Base-by-base conservation (phyloP, 2,329 filamentous ascomycete genomes). In the Cadophora malorum region DNA sequence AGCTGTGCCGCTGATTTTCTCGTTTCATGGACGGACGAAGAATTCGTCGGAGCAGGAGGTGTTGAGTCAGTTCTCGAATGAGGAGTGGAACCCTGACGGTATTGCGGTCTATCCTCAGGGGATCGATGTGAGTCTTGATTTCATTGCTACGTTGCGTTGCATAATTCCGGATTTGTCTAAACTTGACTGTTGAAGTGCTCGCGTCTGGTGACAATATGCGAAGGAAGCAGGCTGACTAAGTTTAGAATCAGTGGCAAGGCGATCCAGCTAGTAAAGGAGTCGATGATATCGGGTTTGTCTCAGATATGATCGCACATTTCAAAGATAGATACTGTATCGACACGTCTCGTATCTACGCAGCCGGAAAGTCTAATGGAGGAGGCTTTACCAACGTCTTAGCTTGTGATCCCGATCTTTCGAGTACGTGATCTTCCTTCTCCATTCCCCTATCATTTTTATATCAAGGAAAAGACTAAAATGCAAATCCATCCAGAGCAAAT, bases 71-170 rank as follows among this genome's bases (percentile, higher is more conserved):
- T 78, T 85, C 65, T 80, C 79, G 5, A 76, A 79, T 47, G 66
- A 72, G 0, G 68, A 78, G 19, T 81, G 81, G 67, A 82, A 81
- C 62, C 70, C 70, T 0, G 66, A 74, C 63, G 74, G 65, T 5
- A 76, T 81, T 74, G 79, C 81, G 41, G 79, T 84, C 1, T 85
- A 84, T 71, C 83, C 83, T 0, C 80, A 82, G 45, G 83, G 82
- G 1, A 67, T 82, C 4, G 75, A 79, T 28, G 80, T 81, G 69
- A 35, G 52, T 38, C 23, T 33, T 38, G 0, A 33, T 8, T 23
- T 23, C 41, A 16, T 50, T 23, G 6, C 25, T 19, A n/a, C n/a
- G n/a, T n/a, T n/a, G n/a, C n/a, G n/a, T n/a, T n/a, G n/a, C n/a
- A n/a, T n/a, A n/a, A n/a, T n/a, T n/a, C n/a, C n/a, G n/a, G n/a